A percentile compares a stretch with the other conserved stretches of the same genome.
Evolutionary conservation across 305 asterid genomes (phyloP).

Genomic region (Galium porrigens): DNA sequence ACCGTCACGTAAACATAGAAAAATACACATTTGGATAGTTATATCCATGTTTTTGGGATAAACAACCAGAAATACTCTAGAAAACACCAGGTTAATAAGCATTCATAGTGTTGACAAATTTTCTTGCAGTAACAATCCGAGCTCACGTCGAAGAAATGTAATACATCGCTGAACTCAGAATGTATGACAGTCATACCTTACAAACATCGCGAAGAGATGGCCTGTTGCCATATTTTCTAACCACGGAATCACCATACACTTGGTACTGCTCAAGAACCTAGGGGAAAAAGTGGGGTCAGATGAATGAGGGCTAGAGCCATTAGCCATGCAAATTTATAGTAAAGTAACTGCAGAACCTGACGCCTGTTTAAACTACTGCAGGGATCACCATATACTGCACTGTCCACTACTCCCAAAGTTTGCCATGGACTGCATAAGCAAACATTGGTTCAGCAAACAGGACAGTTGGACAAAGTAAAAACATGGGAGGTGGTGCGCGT

Average conservation of each 20-base stretch:
- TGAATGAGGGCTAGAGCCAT: background rate
- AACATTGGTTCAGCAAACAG: conserved; percentile 18
- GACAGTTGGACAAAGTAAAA: background rate
- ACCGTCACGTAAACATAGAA: background rate
- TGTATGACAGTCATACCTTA: conserved; percentile 31
- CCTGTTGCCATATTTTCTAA: conserved; percentile 42
- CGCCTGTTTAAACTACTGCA: conserved; percentile 50
- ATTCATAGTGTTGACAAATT: background rate
- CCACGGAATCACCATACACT: conserved; percentile 56
- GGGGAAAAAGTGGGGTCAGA: background rate
- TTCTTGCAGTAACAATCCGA: background rate
- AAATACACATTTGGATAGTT: background rate
- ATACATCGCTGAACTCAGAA: background rate
- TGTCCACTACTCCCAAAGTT: conserved; percentile 66
- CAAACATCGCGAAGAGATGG: conserved; percentile 61
- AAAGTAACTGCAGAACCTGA: conserved; percentile 37
- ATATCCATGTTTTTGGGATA: background rate
- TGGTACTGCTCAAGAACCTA: conserved; percentile 78
- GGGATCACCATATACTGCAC: conserved; percentile 65
- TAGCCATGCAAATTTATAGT: background rate
- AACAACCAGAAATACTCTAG: background rate
- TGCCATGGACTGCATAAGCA: conserved; percentile 63
- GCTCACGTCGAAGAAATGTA: background rate
- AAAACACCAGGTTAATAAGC: background rate
- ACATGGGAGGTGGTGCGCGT: background rate